phyloP scores from a whole-genome alignment of 805 yeast species.

The Candida broadrunensis region DNA sequence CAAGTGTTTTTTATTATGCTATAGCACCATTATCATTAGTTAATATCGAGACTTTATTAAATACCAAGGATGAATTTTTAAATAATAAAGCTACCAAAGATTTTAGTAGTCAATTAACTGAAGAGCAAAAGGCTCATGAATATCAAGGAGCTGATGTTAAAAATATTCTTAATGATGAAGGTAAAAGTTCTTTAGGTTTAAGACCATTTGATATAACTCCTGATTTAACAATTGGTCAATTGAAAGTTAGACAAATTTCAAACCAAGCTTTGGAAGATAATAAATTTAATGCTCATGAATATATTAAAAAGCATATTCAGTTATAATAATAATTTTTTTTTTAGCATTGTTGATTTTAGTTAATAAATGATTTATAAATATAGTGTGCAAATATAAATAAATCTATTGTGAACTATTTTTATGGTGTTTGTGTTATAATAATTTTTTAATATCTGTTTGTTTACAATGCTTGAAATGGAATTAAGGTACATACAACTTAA shows the following conservation, averaged over 20 bases:
- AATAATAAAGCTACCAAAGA: conserved; percentile 11
- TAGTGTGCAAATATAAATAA: too few species aligned
- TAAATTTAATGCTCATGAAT: conserved; percentile 1
- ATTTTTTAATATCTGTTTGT: too few species aligned
- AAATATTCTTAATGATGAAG: conserved; percentile 12
- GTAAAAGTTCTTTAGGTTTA: conserved; percentile 22
- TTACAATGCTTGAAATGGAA: too few species aligned
- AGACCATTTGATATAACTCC: conserved; percentile 18
- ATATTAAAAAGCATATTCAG: background rate
- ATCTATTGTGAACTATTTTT: too few species aligned
- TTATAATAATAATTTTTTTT: background rate
- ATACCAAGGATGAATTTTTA: conserved; percentile 11
- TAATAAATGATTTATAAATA: too few species aligned
- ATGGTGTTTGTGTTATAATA: too few species aligned
- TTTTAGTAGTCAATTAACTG: conserved; percentile 12
- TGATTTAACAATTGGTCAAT: conserved; percentile 23
- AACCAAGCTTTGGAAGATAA: conserved; percentile 12
- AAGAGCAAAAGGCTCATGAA: conserved; percentile 12
- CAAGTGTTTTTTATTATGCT: conserved; percentile 40
- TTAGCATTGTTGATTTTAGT: too few species aligned
- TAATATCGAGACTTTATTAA: conserved; percentile 12
- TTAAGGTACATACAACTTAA: too few species aligned
- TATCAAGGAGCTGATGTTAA: conserved; percentile 17
- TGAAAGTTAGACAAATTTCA: conserved; percentile 18
- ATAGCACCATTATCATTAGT: conserved; percentile 26